These are phyloP conservation scores for Stephania japonica DNA, from an alignment of 164 flowering plant species.

Conservation along the genomic window DNA sequence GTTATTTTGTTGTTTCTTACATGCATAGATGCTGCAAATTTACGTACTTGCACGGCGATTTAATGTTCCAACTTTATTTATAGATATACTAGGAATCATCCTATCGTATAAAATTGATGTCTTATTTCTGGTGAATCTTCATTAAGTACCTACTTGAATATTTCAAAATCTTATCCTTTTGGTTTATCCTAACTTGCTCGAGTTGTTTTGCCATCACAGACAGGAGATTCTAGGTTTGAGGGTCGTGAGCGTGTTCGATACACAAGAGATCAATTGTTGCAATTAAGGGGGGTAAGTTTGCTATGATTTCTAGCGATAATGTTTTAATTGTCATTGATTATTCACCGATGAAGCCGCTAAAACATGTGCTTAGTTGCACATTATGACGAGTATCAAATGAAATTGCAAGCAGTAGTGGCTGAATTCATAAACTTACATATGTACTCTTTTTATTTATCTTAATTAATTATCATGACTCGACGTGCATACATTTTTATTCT, in stretches of 20 bases:
- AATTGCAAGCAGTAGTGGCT: not conserved
- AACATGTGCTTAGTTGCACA: not conserved
- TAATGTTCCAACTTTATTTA: not conserved
- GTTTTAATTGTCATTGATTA: not conserved
- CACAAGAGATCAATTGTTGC: slow-evolving; percentile 69
- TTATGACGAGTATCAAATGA: not conserved
- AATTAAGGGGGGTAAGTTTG: slow-evolving; percentile 60
- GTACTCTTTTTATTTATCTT: not conserved
- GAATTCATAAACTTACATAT: not conserved
- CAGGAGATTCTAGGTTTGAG: slow-evolving; percentile 61
- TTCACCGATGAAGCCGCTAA: not conserved
- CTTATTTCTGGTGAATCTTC: not conserved
- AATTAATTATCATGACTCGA: not conserved
- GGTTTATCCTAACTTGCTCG: not conserved
- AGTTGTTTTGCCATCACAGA: slow-evolving; percentile 26
- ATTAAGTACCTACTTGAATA: too few species aligned
- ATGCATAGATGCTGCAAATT: not conserved
- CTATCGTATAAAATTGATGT: not conserved
- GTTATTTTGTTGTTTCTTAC: not conserved
- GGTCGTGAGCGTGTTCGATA: slow-evolving; percentile 61
- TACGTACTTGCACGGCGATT: not conserved
- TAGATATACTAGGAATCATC: not conserved
- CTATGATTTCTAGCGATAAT: not conserved
- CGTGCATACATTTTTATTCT: not conserved
- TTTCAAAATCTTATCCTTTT: not conserved